phyloP scores from a whole-genome alignment of 345 rosid species.

The Firmiana major region DNA sequence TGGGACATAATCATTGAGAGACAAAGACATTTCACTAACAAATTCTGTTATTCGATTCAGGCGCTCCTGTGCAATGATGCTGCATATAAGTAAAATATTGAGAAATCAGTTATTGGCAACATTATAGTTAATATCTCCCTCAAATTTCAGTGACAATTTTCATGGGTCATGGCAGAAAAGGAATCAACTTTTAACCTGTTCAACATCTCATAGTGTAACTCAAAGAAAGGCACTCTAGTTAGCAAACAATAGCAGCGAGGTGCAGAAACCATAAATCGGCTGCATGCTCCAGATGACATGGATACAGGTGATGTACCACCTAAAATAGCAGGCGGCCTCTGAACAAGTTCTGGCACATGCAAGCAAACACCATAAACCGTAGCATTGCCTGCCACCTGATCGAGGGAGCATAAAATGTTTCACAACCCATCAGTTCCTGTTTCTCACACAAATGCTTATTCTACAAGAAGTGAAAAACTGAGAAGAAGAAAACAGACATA shows the following conservation, averaged over 20 bases:
- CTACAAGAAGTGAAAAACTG: conserved; percentile 8
- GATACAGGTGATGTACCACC: conserved; percentile 56
- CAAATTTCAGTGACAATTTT: conserved; percentile 16
- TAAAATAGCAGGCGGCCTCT: conserved; percentile 78
- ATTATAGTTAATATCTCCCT: conserved; percentile 2
- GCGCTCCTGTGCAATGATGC: conserved; percentile 96
- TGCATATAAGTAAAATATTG: conserved; percentile 47
- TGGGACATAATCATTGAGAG: conserved; percentile 46
- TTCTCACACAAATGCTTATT: conserved; percentile 11
- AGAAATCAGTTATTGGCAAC: conserved; percentile 12
- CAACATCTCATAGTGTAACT: conserved; percentile 91
- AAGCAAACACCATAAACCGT: conserved; percentile 94
- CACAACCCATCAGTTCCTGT: conserved; percentile 15
- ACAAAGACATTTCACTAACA: conserved; percentile 67
- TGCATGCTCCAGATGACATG: conserved; percentile 49
- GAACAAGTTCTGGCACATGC: conserved; percentile 88
- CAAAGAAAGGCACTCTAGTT: conserved; percentile 92
- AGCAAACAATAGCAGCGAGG: conserved; percentile 98
- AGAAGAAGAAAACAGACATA: not conserved
- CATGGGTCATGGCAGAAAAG: conserved; percentile 13
- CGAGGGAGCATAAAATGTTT: conserved; percentile 22
- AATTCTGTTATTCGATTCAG: conserved; percentile 83
- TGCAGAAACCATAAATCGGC: conserved; percentile 86
- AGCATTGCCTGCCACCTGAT: conserved; percentile 87
- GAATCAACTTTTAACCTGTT: conserved; percentile 58